These are phyloP conservation scores for Sodiomyces alkalinus DNA, from an alignment of 2,329 filamentous ascomycete species.

Conservation along the genomic window DNA sequence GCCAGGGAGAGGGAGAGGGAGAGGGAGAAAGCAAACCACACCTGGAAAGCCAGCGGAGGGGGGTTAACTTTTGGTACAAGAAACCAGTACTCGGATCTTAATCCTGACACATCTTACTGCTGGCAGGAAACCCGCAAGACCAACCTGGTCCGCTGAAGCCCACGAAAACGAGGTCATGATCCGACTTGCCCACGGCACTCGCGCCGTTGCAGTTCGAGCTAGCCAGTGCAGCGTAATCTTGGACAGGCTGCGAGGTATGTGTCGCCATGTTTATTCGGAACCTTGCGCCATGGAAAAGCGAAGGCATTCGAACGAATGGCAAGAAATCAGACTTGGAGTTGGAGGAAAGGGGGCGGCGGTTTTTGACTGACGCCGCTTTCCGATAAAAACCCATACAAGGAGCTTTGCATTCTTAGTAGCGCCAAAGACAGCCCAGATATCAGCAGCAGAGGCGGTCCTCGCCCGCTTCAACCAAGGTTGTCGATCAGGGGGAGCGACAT, in stretches of 20 bases:
- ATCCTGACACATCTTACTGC: conserved; percentile 6
- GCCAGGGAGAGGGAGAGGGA: too few relatives aligned
- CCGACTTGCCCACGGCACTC: conserved; percentile 26
- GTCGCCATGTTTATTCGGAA: too few relatives aligned
- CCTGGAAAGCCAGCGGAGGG: too few relatives aligned
- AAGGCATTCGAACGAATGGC: too few relatives aligned
- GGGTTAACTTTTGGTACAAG: too few relatives aligned
- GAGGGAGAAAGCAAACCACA: too few relatives aligned
- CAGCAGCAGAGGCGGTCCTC: conserved; percentile 60
- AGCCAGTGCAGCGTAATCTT: conserved; percentile 28
- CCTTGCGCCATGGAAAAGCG: too few relatives aligned
- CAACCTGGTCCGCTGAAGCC: conserved; percentile 51
- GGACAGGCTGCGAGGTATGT: not conserved
- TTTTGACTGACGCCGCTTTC: conserved; percentile 29
- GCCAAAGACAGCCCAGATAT: conserved; percentile 45
- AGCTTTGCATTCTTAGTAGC: conserved; percentile 35
- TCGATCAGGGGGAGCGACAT: too few relatives aligned
- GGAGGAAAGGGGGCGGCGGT: too few relatives aligned
- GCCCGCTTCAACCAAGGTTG: too few relatives aligned
- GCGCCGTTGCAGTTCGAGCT: conserved; percentile 38
- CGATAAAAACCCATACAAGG: conserved; percentile 46
- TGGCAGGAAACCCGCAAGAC: conserved; percentile 42
- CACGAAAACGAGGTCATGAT: conserved; percentile 34
- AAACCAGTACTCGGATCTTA: too few relatives aligned
- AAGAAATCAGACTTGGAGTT: too few relatives aligned